Evolutionary conservation across 2,329 filamentous ascomycete genomes (phyloP), one percentile per base, ranked within the genome.

Genomic region (Ophiostoma perfectum): DNA sequence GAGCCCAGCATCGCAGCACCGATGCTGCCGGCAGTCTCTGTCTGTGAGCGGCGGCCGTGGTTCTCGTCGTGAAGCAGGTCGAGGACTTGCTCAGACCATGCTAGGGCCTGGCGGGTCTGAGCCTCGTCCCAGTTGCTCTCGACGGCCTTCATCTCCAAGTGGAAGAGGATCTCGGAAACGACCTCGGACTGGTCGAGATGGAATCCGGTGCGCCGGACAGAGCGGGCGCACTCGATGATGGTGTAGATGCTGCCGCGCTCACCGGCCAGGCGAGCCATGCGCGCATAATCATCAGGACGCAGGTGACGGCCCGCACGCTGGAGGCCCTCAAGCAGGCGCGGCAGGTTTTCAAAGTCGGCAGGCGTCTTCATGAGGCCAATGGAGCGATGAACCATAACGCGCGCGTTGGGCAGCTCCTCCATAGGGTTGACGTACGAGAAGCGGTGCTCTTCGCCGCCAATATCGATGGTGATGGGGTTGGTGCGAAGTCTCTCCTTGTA

Each of bases 401-500:
- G 78, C 5, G 81, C 80, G 71, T 78, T 78, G 49, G 81, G 82
- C 4, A 84, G 68, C 55, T 79, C 80, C 60, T 70, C 76, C 71
- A 78, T 71, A n/a, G 72, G 75, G 76, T 85, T 75, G 68, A 81
- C 76, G 74, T 81, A 77, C 64, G 77, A 76, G 77, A 87, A 87
- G 71, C 79, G 81, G 75, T 84, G 76, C 71, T 84, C 78, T 69
- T 86, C 79, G 72, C 81, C 86, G 70, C 85, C 84, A 71, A 90
- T 80, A 72, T 87, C 83, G 71, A 88, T 83, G 70, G 80, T 79
- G 70, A 88, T 80, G 49, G 86, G 84, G 74, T 88, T 84, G 47
- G 79, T 77, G 70, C 82, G 77, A 55, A 90, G 81, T 69, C 76
- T 76, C 71, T 81, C 77, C 71, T 80, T 78, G 75, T 81, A 79